These are phyloP conservation scores for Lecanicillium sp. DNA, from an alignment of 2,329 filamentous ascomycete genomes.

Conservation along the genomic window DNA sequence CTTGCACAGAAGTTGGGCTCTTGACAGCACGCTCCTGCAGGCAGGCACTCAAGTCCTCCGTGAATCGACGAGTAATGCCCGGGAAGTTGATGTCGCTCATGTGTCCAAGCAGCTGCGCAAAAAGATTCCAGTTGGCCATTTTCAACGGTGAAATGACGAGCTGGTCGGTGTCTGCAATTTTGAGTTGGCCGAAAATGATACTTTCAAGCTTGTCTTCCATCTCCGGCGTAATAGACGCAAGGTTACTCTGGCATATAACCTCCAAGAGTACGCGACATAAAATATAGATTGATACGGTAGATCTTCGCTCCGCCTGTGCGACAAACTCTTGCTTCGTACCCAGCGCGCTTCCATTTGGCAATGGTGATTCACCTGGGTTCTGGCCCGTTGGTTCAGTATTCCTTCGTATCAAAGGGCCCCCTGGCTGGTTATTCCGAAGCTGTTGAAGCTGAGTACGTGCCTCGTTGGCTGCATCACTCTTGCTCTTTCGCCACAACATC, in stretches of 20 bases:
- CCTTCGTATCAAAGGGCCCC: constrained; percentile 51
- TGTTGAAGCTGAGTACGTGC: constrained; percentile 53
- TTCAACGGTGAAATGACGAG: constrained; percentile 70
- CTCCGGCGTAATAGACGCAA: constrained; percentile 74
- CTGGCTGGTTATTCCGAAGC: constrained; percentile 31
- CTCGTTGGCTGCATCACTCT: constrained; percentile 78
- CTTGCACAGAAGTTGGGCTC: constrained; percentile 45
- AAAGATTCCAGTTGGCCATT: constrained; percentile 92
- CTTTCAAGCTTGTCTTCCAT: constrained; percentile 92
- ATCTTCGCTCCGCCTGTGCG: constrained; percentile 75
- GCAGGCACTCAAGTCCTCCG: constrained; percentile 69
- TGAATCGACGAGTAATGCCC: constrained; percentile 73
- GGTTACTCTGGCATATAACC: constrained; percentile 82
- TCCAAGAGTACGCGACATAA: constrained; percentile 89
- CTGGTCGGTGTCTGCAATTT: constrained; percentile 77
- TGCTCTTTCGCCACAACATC: constrained; percentile 96
- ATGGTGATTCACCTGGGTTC: constrained; percentile 20
- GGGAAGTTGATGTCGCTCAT: constrained; percentile 92
- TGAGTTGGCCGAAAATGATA: constrained; percentile 94
- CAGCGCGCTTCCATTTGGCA: constrained; percentile 29
- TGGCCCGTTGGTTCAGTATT: constrained; percentile 65
- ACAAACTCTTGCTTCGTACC: constrained; percentile 60
- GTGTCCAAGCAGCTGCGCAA: constrained; percentile 84
- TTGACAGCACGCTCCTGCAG: constrained; percentile 70
- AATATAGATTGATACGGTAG: constrained; percentile 91